phyloP scores from a whole-genome alignment of 73 alveolate species.

The Uronychia setigera region DNA sequence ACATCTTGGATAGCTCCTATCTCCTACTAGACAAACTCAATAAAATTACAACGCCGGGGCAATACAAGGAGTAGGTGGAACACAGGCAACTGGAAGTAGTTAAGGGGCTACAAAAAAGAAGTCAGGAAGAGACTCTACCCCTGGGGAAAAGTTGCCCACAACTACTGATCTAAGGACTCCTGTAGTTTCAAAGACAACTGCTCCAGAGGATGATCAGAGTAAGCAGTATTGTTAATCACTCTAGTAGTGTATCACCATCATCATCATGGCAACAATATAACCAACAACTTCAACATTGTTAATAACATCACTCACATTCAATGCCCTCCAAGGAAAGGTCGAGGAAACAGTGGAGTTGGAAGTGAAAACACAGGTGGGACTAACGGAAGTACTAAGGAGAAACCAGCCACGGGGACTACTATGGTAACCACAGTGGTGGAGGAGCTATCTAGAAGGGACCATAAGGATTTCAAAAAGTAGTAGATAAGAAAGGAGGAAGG shows the following conservation, averaged over 20 bases:
- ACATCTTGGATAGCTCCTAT: neutral
- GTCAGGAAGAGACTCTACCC: neutral
- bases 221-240: neutral
- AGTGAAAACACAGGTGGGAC: neutral
- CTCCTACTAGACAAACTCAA: neutral
- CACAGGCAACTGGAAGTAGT: no score
- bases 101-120: neutral
- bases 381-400: neutral
- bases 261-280: neutral
- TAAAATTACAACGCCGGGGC: no score
- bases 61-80: no score
- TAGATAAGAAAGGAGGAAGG: neutral
- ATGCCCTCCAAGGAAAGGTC: neutral
- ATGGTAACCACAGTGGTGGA: no score
- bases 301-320: constrained; percentile 1
- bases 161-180: neutral
- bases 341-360: neutral
- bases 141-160: neutral
- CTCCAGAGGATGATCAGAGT: neutral
- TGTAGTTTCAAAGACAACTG: neutral
- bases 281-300: neutral
- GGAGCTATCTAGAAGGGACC: no score
- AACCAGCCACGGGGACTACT: no score
- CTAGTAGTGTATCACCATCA: neutral
- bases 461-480: no score